Base-by-base conservation (phyloP, 805 yeast species). In the Wickerhamiella slavikovae region DNA sequence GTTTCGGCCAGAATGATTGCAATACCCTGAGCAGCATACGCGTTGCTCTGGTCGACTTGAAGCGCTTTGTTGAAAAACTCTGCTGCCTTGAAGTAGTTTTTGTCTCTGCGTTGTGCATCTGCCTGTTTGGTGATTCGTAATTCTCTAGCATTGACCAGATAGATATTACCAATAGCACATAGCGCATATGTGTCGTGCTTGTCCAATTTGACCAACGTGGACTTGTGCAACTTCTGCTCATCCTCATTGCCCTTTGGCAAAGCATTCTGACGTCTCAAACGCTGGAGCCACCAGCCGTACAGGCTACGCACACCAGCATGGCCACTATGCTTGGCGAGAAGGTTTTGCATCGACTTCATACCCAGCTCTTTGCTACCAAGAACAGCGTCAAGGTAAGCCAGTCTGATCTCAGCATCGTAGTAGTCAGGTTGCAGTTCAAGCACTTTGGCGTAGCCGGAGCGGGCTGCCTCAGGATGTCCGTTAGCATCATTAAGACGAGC, bases 11-110 rank as follows among this genome's bases (percentile, higher is more conserved):
- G 76, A 4, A 82, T 69, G 32, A 89, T 80, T 1, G 95, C 96
- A 37, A 89, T 62, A 32, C 99, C 99, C 52, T 89, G 98, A 1
- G 98, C 96, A 4, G 98, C 99, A 55, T 73, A 89, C 1, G 83
- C 85, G 47, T 85, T 79, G 40, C 64, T 60, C 2, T 83, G 68
- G 54, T 89, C 96, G 17, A 82, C 54, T 29, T 76, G 71, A 31
- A 89, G 56, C 2, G 80, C 94, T 53, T 89, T 89, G 44, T 80
- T 77, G 49, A 70, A 85, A 35, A 89, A 59, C 52, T 85, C 95
- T 10, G 83, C 75, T n/a, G 94, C 94, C 51, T 93, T 69, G 26
- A 73, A 59, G 48, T 75, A 85, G 32, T 80, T 74, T 38, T 73
- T 76, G 39, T 69, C 68, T 37, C 65, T 64, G 49, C 70, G 76